Conservation (phyloP, 2,329 filamentous ascomycete species). For the Nemania sp. region DNA sequence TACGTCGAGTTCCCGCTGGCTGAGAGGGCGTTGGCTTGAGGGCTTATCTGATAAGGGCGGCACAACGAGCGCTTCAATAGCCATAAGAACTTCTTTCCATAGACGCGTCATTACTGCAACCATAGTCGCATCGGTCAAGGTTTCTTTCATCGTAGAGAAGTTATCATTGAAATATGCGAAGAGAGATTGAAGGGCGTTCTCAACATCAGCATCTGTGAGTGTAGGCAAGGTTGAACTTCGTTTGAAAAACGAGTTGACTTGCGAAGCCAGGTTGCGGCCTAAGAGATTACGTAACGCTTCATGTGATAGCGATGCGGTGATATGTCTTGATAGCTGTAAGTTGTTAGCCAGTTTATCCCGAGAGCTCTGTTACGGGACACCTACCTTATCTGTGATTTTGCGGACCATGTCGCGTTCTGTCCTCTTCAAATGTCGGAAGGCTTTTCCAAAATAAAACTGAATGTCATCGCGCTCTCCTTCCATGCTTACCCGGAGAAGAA, state of each 20-base stretch:
- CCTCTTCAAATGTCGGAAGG: slow-evolving; percentile 93
- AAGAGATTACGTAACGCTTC: slow-evolving; percentile 82
- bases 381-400: slow-evolving; percentile 96
- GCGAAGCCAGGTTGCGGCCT: slow-evolving; percentile 73
- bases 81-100: slow-evolving; percentile 97
- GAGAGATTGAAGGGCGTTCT: slow-evolving; percentile 83
- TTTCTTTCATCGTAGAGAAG: slow-evolving; percentile 98
- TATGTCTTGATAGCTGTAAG: slow-evolving; percentile 85
- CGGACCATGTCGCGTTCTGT: slow-evolving; percentile 98
- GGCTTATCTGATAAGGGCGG: slow-evolving; percentile 96
- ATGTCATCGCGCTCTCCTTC: slow-evolving; percentile 98
- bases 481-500: slow-evolving; percentile 95
- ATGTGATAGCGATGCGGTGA: slow-evolving; percentile 86
- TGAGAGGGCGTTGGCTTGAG: slow-evolving; percentile 84
- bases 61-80: slow-evolving; percentile 89
- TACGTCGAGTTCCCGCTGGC: slow-evolving; percentile 89
- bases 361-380: slow-evolving; percentile 39
- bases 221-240: slow-evolving; percentile 66
- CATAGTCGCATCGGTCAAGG: slow-evolving; percentile 95
- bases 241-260: slow-evolving; percentile 59
- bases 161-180: slow-evolving; percentile 98
- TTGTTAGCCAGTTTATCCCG: slow-evolving; percentile 33
- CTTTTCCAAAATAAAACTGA: slow-evolving; percentile 97
- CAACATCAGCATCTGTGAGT: slow-evolving; percentile 78
- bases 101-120: slow-evolving; percentile 96